phyloP scores from a whole-genome alignment of 257 asterid genomes.

The Lantana camara region DNA sequence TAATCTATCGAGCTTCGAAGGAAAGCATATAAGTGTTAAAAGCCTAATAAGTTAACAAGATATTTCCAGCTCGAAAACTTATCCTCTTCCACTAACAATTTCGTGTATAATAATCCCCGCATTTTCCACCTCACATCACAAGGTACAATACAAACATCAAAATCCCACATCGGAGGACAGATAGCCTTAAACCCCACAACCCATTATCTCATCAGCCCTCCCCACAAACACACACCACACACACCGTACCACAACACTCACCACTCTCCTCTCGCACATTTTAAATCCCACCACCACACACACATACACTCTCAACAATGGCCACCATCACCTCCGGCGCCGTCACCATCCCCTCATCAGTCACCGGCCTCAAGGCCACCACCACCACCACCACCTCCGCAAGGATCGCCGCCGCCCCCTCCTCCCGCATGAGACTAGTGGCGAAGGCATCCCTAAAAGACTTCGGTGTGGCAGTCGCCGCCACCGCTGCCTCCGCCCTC shows the following conservation, averaged over 20 bases:
- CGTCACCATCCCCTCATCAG: slow-evolving; percentile 66
- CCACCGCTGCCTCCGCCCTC: slow-evolving; percentile 68
- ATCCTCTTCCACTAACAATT: no score
- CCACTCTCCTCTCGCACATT: slow-evolving; percentile 16
- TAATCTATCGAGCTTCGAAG: no score
- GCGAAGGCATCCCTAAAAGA: slow-evolving; percentile 69
- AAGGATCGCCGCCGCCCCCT: slow-evolving; percentile 25
- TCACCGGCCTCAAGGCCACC: slow-evolving; percentile 64
- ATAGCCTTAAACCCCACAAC: slow-evolving; percentile 31
- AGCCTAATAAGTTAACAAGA: no score
- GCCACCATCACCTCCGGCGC: slow-evolving; percentile 69
- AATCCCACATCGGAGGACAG: slow-evolving; percentile 50
- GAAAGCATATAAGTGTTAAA: no score
- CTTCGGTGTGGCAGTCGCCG: slow-evolving; percentile 56
- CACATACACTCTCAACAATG: slow-evolving; percentile 29
- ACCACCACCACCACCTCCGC: slow-evolving; percentile 38
- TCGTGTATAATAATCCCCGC: no score
- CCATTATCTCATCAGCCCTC: slow-evolving; percentile 40
- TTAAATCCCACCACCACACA: slow-evolving; percentile 32
- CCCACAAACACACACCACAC: slow-evolving; percentile 45
- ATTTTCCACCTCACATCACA: slow-evolving; percentile 33
- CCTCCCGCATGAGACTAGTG: slow-evolving; percentile 35
- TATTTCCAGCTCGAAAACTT: no score
- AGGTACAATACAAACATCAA: slow-evolving; percentile 2
- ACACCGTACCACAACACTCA: slow-evolving; percentile 9